Evolutionary conservation across 257 asterid genomes (phyloP), one percentile per base, ranked within the genome.

Genomic region (Capsicum baccatum): DNA sequence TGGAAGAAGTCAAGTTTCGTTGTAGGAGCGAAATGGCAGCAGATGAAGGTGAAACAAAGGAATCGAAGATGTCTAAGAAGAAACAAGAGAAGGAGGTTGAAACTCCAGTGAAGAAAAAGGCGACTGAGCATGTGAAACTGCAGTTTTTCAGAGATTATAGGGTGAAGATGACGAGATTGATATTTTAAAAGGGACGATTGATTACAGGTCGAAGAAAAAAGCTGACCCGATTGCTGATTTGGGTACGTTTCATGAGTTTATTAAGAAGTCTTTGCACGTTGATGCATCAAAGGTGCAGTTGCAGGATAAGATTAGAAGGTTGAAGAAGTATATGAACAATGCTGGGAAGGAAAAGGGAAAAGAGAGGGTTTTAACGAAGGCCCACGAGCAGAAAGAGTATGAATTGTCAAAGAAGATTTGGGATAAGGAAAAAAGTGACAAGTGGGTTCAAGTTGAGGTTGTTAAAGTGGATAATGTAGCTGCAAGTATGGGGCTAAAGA

Each of bases 111-210:
- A 74, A 85, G 54, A 86, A 74, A 62, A 83, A 79, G 16, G 50
- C n/a, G 2, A 1, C 83, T 6, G 91, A 66, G 3, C 90, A 89
- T 39, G 81, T 90, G 7, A 90, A 90, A 68, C 91, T 84, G 81
- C 62, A 63, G 68, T 68, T 85, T 91, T 94, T 48, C 94, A 88
- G 86, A 90, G 97, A 81, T 59, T 94, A 33, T 93, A 91, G 91
- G 90, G 91, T 42, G 94, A 93, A 52, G 94, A 90, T 0, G 98
- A 94, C 17, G 98, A 93, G 79, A 89, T 93, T 21, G 92, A 10
- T 3, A 83, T 92, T 17, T 76, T 93, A 1, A 59, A 90, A 68
- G 97, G 97, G 6, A 86, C 93, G 88, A 68, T 86, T 16, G 97
- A 93, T 14, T 92, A 88, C 17, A 9, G 66, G 9, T 19, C 71